Evolutionary conservation across 1,284 basidiomycete genomes (phyloP).

Genomic region (Irpex sp.): DNA sequence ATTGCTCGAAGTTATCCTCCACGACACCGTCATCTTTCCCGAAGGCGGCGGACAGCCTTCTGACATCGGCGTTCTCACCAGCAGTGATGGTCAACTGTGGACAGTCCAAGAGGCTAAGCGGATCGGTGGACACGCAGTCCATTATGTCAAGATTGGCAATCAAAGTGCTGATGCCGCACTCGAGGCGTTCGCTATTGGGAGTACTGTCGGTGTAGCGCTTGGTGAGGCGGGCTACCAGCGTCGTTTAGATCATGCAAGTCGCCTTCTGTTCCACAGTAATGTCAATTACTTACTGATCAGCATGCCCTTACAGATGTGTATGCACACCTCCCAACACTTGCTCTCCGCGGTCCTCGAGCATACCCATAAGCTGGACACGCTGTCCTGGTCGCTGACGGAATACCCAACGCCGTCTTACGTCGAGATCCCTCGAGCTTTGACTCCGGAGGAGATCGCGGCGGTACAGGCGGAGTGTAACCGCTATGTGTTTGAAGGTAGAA

Average conservation of each 20-base stretch:
- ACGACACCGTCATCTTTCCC: conserved; percentile 86
- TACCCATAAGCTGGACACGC: conserved; percentile 65
- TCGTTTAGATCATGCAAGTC: conserved; percentile 75
- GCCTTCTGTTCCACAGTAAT: background rate
- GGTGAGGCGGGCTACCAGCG: conserved; percentile 65
- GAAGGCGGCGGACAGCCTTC: conserved; percentile 88
- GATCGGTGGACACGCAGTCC: conserved; percentile 73
- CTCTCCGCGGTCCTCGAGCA: conserved; percentile 80
- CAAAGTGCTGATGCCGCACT: conserved; percentile 42
- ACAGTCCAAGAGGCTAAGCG: conserved; percentile 70
- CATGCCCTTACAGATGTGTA: conserved; percentile 46
- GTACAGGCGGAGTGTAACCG: conserved; percentile 69
- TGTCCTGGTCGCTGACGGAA: conserved; percentile 79
- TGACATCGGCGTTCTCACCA: conserved; percentile 66
- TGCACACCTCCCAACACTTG: conserved; percentile 83
- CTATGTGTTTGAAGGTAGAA: conserved; percentile 60
- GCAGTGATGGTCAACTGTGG: conserved; percentile 43
- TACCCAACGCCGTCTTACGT: conserved; percentile 72
- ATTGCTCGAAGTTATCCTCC: conserved; percentile 62
- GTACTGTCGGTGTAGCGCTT: conserved; percentile 51
- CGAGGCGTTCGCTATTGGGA: conserved; percentile 45
- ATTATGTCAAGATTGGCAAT: conserved; percentile 57
- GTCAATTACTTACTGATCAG: background rate
- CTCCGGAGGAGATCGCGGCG: conserved; percentile 55
- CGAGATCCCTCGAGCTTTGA: conserved; percentile 72